Base-by-base conservation (phyloP, 2,329 filamentous ascomycete species). In the Fusarium austroafricanum region DNA sequence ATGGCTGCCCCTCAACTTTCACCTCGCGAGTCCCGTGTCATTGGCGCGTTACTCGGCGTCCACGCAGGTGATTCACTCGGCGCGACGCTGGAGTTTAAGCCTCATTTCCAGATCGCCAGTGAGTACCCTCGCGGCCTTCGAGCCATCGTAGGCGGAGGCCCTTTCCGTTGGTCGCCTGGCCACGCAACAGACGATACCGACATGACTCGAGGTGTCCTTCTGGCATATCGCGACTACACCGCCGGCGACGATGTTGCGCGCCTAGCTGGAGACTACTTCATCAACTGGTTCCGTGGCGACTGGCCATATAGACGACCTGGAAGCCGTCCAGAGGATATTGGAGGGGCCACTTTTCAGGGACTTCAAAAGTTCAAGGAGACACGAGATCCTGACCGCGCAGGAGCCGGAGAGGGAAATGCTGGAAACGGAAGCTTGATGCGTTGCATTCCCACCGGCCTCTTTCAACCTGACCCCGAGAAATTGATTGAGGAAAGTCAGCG, bases 391-490 rank as follows among this genome's bases (percentile, higher is more conserved):
- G 67, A 65, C 4, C 71, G 44, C 0, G 75, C 76, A 0, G 82
- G 82, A 6, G 79, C 80, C 0, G 83, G 82, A 0, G 45, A 64
- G 3, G 80, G 78, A 5, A 68, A 67, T 9, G 79, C 80, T 1
- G 83, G 83, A 15, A 84, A 84, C 53, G 82, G 83, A 6, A 81
- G 79, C 35, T 67, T 84, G 61, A 84, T 84, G 83, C 76, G 83
- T 5, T 84, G 83, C 61, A 74, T 84, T 2, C 78, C 83, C 0
- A 84, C 81, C 1, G 82, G 73, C 0, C 67, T 83, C 15, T 83
- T 84, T 50, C 75, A 76, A 29, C 20, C 15, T 0, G 74, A 78
- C 12, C 50, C 47, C 3, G 67, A 73, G 2, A 71, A 59, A 26
- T 20, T 78, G 7, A 46, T 79, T 6, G 40, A 44, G 2, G 78